Evolutionary conservation across 2,329 filamentous ascomycete genomes (phyloP).

Genomic region (Fusarium temperatum): DNA sequence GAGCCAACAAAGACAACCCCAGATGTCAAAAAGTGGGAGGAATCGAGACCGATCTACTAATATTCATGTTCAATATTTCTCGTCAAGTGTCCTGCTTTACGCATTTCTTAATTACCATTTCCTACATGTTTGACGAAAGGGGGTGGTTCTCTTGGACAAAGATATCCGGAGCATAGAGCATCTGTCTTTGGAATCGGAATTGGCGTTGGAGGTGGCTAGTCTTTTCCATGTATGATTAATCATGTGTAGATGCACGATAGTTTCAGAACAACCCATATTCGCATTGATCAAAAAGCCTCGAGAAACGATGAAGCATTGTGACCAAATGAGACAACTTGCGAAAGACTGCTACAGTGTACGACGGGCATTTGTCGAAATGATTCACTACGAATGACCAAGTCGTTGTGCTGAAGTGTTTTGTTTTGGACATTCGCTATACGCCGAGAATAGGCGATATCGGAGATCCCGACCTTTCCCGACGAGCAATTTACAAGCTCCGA

Average conservation of each 20-base stretch:
- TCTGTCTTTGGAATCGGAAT: slow-evolving; percentile 16
- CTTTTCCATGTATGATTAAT: slow-evolving; percentile 26
- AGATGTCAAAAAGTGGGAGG: slow-evolving; percentile 53
- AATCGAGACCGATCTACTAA: slow-evolving; percentile 55
- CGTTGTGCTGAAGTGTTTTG: slow-evolving; percentile 23
- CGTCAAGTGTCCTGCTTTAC: not conserved
- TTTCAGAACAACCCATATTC: not conserved
- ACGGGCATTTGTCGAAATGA: not conserved
- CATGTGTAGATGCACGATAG: slow-evolving; percentile 14
- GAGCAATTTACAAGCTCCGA: slow-evolving; percentile 35
- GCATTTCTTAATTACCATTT: slow-evolving; percentile 23
- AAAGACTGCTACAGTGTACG: not conserved
- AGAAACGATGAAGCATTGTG: not conserved
- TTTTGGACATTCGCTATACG: slow-evolving; percentile 26
- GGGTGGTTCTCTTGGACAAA: slow-evolving; percentile 16
- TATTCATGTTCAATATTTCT: slow-evolving; percentile 3
- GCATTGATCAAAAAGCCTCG: not conserved
- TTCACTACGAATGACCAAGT: not conserved
- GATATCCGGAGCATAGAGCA: slow-evolving; percentile 22
- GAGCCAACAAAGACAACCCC: slow-evolving; percentile 35
- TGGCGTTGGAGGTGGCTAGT: slow-evolving; percentile 35
- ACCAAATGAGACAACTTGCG: not conserved
- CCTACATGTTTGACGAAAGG: slow-evolving; percentile 17
- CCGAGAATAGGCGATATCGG: slow-evolving; percentile 33
- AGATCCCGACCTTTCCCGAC: slow-evolving; percentile 41